Conservation (phyloP, 2,329 filamentous ascomycete genomes). For the Fonsecaea pedrosoi region DNA sequence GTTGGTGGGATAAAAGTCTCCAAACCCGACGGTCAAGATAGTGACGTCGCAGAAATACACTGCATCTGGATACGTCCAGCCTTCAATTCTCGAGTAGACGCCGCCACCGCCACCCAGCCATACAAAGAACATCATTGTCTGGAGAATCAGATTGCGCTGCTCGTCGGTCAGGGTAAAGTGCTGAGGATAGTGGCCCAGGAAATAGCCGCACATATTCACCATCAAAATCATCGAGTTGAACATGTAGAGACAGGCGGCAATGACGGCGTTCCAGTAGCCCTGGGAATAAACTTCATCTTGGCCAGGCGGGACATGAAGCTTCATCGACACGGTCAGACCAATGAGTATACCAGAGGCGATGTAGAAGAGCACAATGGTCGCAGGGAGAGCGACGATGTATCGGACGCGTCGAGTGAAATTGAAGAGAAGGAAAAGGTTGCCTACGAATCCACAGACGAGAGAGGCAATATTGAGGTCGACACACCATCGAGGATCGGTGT, state of each 20-base stretch:
- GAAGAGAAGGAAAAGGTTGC: conserved; percentile 81
- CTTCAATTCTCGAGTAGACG: conserved; percentile 74
- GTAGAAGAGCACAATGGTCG: conserved; percentile 83
- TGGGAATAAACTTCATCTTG: conserved; percentile 70
- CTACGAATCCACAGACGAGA: conserved; percentile 74
- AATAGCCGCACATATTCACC: conserved; percentile 79
- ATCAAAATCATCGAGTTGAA: conserved; percentile 77
- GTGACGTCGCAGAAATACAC: conserved; percentile 80
- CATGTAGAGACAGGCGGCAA: conserved; percentile 80
- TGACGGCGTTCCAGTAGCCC: conserved; percentile 85
- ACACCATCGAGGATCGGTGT: conserved; percentile 75
- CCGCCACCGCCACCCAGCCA: conserved; percentile 80
- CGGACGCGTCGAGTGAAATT: conserved; percentile 84
- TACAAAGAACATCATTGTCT: conserved; percentile 83
- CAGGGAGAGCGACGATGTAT: conserved; percentile 80
- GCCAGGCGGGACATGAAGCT: conserved; percentile 63
- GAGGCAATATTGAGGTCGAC: conserved; percentile 78
- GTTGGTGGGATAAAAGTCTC: conserved; percentile 65
- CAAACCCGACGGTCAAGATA: conserved; percentile 67
- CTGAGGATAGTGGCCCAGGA: conserved; percentile 74
- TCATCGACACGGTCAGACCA: conserved; percentile 69
- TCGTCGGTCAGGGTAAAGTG: conserved; percentile 79
- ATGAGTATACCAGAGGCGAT: conserved; percentile 68
- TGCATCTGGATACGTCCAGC: conserved; percentile 71
- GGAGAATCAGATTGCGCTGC: conserved; percentile 86